phyloP scores from a whole-genome alignment of 176 grass and related monocot species.

The Luzula sylvatica region DNA sequence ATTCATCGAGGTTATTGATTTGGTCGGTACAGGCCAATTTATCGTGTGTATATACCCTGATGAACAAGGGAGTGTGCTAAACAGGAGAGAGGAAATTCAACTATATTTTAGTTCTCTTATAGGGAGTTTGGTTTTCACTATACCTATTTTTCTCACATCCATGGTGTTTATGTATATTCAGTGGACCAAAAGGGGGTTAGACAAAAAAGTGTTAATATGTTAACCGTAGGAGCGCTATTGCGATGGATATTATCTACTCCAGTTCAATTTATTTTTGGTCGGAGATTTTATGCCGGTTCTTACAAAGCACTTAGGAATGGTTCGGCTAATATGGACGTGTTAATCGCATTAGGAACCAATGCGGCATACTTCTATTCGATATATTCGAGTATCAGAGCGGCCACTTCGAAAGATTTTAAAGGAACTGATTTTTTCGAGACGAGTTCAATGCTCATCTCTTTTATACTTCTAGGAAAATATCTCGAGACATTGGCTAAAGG shows the following conservation, averaged over 20 bases:
- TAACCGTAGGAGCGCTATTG: constrained; percentile 64
- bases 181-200: constrained; percentile 39
- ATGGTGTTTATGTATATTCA: constrained; percentile 99
- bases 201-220: constrained; percentile 80
- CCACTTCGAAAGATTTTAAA: constrained; percentile 50
- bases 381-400: constrained; percentile 64
- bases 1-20: constrained; percentile 77
- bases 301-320: constrained; percentile 66
- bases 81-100: constrained; percentile 62
- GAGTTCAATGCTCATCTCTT: constrained; percentile 96
- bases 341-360: constrained; percentile 94
- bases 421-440: constrained; percentile 97
- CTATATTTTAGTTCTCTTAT: constrained; percentile 65
- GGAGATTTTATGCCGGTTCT: constrained; percentile 72
- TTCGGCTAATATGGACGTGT: constrained; percentile 96
- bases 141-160: constrained; percentile 86
- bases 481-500: constrained; percentile 97
- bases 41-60: constrained; percentile 68
- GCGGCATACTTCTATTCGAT: constrained; percentile 83
- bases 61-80: constrained; percentile 52
- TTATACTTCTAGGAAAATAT: constrained; percentile 93
- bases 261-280: constrained; percentile 85
- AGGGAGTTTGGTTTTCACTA: constrained; percentile 79
- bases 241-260: constrained; percentile 86
- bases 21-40: constrained; percentile 39